Conservation (phyloP, 2,329 filamentous ascomycete species). For the Claviceps sp. region DNA sequence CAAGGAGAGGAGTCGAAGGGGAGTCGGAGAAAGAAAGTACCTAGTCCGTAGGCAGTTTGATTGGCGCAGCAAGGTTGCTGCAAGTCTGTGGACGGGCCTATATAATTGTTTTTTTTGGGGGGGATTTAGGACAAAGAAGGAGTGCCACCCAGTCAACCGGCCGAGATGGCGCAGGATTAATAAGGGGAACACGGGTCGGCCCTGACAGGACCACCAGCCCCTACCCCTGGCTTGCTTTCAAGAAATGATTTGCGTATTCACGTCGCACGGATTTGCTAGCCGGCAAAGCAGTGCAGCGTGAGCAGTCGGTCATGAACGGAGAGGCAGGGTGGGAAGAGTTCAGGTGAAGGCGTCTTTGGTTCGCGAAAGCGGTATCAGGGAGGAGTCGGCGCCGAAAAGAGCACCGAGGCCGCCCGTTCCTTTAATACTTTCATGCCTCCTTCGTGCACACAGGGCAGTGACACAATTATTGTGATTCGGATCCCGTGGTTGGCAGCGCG, state of each 20-base stretch:
- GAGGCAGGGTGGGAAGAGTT: neutral
- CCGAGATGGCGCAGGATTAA: slow-evolving; percentile 1
- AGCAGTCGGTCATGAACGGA: neutral
- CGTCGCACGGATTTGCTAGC: neutral
- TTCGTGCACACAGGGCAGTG: neutral
- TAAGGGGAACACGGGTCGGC: slow-evolving; percentile 2
- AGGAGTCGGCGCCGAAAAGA: neutral
- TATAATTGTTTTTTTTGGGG: too few species aligned
- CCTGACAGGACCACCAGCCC: slow-evolving; percentile 1
- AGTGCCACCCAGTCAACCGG: neutral
- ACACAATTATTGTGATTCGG: neutral
- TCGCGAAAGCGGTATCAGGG: neutral
- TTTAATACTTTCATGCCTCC: neutral
- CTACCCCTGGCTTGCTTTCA: neutral
- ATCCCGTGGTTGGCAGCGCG: neutral
- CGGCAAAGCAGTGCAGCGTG: slow-evolving; percentile 1
- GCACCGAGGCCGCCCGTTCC: neutral
- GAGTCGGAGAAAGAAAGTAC: neutral
- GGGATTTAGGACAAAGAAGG: neutral
- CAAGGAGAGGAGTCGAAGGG: neutral
- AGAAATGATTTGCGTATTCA: slow-evolving; percentile 1
- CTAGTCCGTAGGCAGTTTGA: neutral
- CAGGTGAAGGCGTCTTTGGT: neutral
- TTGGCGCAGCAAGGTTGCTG: neutral
- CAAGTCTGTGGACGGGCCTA: neutral